Evolutionary conservation across 352 stramenopile genomes (phyloP), one percentile per base, ranked within the genome.

Genomic region (Globisporangium irregulare): DNA sequence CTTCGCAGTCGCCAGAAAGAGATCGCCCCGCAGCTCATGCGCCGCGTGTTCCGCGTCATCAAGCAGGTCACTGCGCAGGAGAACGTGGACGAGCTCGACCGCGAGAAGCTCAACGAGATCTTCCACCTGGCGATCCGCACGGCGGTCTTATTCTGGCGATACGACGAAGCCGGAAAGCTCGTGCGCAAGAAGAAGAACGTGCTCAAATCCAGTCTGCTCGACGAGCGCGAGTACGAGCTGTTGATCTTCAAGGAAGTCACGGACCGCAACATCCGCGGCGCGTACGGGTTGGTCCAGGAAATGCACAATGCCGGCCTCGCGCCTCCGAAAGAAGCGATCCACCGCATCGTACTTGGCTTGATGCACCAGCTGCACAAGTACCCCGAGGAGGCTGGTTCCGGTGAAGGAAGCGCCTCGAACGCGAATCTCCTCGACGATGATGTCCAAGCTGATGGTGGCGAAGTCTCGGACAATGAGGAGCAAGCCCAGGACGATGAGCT

Each of bases 221-320:
- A 74, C 29, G 65, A 64, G 32, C 66, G 73, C 25, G 84, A 92
- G 62, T 92, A 91, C 50, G 86, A 92, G 46, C 72, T 86, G 46
- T 70, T 92, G 48, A 87, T 94, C 58, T 91, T 92, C 66, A 74
- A 82, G 59, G 74, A 79, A 14, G 81, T 85, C 27, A 79, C 76
- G 29, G 72, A 75, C 15, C 68, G 79, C 32, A 76, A 94, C 46
- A 54, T 91, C 12, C 70, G 72, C 6, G 73, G 77, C 4, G 84
- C 84, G 32, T 85, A 82, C 73, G 75, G 75, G 29, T 64, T 95
- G 41, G 62, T 95, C 55, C 83, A 94, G 66, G 82, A 93, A 62
- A 90, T 95, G 83, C 87, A 95, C 69, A 92, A 91, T 73, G 79
- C 74, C 8, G 87, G 86, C 22, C 69, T 86, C 63, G 76, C 83